Base-by-base conservation (phyloP, 129 eudicot genomes). In the Saussurea involucrata region DNA sequence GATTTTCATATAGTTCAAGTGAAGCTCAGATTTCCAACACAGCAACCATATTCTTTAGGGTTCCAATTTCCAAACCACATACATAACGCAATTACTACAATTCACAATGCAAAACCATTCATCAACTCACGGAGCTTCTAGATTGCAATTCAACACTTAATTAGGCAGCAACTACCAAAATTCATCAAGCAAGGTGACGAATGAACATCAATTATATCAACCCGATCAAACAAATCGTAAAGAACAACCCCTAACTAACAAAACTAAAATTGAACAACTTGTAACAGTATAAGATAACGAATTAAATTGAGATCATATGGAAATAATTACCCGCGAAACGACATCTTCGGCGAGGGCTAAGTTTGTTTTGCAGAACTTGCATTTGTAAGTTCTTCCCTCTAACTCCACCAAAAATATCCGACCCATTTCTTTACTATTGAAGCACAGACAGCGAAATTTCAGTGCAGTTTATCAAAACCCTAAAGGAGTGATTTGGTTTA, bases 351-450 rank as follows among this genome's bases (percentile, higher is more conserved):
- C 91, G 42, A 92, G 96, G 72, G 91, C 93, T 64, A 92, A 70
- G 40, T 86, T 86, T 40, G 95, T 89, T 83, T 84, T 87, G 78
- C 95, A 92, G 85, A 85, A 89, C 78, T 87, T 92, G 90, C 97
- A 92, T 76, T 77, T 80, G 89, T 92, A 92, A 75, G 90, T 81
- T 29, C 90, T 83, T 49, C 97, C 97, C 66, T 92, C 97, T 21
- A 92, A 76, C 80, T 92, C 95, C 81, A 92, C 90, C 85, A 89
- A 53, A 76, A 87, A 91, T 24, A 88, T 73, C 87, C 97, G 87
- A 31, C 95, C 97, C 97, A 92, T 91, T 83, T 66, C 58, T 72
- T 28, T 29, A 5, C 78, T 60, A 36, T 0, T 66, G 44, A 10
- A 40, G 67, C 58, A 49, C 28, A 37, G 10, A 71, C 44, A 36